Conservation (phyloP, 371 early-diverging fungal genomes). For the Zychaea mexicana region DNA sequence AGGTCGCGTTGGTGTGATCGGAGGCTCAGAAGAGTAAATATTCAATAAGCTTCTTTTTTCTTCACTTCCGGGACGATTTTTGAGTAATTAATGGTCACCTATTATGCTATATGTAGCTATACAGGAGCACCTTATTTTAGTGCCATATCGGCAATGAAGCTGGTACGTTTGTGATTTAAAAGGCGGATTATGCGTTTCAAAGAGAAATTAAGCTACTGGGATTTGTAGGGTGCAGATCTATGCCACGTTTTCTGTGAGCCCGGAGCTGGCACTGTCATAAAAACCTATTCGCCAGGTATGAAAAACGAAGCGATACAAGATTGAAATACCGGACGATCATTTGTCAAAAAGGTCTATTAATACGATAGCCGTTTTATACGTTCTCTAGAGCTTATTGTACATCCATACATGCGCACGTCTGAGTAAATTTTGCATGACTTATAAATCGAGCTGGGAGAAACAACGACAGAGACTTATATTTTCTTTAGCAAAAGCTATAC, state of each 20-base stretch:
- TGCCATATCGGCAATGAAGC: conserved; percentile 74
- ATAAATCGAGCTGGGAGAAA: too few species aligned
- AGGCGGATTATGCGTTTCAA: too few species aligned
- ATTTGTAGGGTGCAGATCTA: conserved; percentile 84
- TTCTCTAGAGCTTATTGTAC: conserved; percentile 61
- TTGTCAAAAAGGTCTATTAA: too few species aligned
- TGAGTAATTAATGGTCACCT: too few species aligned
- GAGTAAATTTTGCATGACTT: conserved; percentile 21
- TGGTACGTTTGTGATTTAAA: conserved; percentile 58
- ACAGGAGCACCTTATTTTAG: conserved; percentile 97
- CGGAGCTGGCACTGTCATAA: conserved; percentile 78
- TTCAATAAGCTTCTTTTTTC: neutral
- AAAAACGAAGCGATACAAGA: neutral
- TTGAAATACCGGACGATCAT: too few species aligned
- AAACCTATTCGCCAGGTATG: conserved; percentile 64
- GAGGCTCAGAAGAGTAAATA: conserved; percentile 79
- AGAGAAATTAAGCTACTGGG: too few species aligned
- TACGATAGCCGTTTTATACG: conserved; percentile 1
- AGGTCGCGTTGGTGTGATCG: conserved; percentile 73
- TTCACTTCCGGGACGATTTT: too few species aligned
- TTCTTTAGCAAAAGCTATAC: conserved; percentile 30
- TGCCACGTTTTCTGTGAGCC: conserved; percentile 90
- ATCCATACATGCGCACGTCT: conserved; percentile 58
- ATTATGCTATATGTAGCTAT: too few species aligned
- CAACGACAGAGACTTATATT: neutral